Evolutionary conservation across 352 stramenopile species (phyloP).

Genomic region (Phytopythium kandeliae): DNA sequence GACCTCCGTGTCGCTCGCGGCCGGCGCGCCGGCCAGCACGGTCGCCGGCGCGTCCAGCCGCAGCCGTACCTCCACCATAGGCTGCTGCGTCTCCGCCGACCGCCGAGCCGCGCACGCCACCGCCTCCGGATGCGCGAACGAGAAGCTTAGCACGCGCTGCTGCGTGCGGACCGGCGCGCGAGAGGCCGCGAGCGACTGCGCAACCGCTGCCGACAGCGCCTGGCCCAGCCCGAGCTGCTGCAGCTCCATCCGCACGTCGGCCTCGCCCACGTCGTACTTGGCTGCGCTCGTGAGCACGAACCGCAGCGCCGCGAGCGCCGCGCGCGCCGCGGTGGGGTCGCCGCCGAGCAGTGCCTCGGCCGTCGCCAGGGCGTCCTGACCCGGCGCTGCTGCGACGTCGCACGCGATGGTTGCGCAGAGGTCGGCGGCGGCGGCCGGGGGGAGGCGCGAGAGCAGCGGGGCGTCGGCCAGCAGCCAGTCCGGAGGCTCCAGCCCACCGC

Average conservation of each 20-base stretch:
- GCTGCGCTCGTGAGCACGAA: constrained; percentile 44
- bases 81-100: not conserved
- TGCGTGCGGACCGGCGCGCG: constrained; percentile 23
- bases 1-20: constrained; percentile 8
- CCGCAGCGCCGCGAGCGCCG: constrained; percentile 24
- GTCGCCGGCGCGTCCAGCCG: constrained; percentile 21
- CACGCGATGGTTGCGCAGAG: constrained; percentile 21
- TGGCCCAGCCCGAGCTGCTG: constrained; percentile 37
- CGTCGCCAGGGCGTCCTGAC: not conserved
- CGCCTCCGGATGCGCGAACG: constrained; percentile 26
- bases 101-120: constrained; percentile 19
- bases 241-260: constrained; percentile 38
- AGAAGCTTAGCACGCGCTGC: constrained; percentile 23
- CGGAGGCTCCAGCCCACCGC: constrained; percentile 51
- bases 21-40: constrained; percentile 1
- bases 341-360: too few species aligned
- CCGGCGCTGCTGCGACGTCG: constrained; percentile 21
- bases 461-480: constrained; percentile 57
- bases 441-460: constrained; percentile 21
- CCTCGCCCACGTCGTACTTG: constrained; percentile 32
- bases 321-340: not conserved
- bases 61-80: constrained; percentile 19
- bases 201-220: constrained; percentile 13
- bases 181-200: constrained; percentile 22
- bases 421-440: constrained; percentile 5